Conservation (phyloP, 192 early-diverging fungal genomes). For the Coemansia sp. region DNA sequence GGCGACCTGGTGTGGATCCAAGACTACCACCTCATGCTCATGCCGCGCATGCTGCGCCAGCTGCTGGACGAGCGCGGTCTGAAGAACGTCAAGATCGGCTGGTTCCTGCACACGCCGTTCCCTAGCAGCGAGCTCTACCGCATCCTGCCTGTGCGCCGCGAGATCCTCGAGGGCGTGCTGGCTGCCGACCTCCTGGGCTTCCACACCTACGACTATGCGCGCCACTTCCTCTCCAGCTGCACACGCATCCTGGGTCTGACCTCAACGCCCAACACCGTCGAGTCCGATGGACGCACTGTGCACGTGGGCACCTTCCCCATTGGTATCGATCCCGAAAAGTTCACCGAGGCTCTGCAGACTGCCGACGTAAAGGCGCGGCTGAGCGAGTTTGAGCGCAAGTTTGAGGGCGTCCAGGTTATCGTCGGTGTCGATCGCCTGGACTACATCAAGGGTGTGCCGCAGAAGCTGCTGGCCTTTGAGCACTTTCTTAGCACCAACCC, state of each 20-base stretch:
- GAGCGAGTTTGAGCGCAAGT: constrained; percentile 72
- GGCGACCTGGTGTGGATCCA: constrained; percentile 90
- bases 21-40: constrained; percentile 98
- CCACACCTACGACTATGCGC: constrained; percentile 99
- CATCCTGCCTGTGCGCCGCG: constrained; percentile 89
- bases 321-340: constrained; percentile 96
- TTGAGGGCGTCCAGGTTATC: constrained; percentile 83
- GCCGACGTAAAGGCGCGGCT: constrained; percentile 71
- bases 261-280: constrained; percentile 90
- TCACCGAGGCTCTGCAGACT: constrained; percentile 76
- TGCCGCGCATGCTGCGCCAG: constrained; percentile 81
- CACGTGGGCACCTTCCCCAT: constrained; percentile 99
- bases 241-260: constrained; percentile 93
- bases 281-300: constrained; percentile 87
- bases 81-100: constrained; percentile 91
- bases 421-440: constrained; percentile 98
- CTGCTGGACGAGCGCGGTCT: constrained; percentile 51
- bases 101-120: constrained; percentile 98
- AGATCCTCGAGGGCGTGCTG: constrained; percentile 91
- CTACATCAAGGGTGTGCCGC: constrained; percentile 99
- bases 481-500: constrained; percentile 84
- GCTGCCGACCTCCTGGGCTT: constrained; percentile 93
- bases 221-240: constrained; percentile 96
- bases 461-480: constrained; percentile 96
- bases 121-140: constrained; percentile 96